Evolutionary conservation across 805 yeast species (phyloP).

Genomic region (Candida vaughaniae): DNA sequence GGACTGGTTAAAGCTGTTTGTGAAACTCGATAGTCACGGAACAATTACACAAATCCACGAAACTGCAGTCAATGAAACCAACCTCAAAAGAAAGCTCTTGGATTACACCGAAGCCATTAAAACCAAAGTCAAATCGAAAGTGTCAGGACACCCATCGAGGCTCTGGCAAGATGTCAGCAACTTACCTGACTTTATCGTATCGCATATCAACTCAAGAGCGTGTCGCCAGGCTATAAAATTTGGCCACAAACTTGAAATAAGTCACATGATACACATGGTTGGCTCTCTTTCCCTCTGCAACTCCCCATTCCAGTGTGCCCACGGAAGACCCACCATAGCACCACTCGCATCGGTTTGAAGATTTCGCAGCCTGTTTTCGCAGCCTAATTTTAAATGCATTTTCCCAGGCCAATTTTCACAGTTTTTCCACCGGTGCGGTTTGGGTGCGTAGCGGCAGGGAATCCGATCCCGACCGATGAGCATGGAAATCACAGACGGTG

Average conservation of each 20-base stretch:
- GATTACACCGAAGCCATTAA: too few species aligned
- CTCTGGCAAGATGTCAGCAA: conserved; percentile 14
- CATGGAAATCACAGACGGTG: too few species aligned
- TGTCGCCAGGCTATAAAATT: conserved; percentile 72
- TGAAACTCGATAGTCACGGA: too few species aligned
- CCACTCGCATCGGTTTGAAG: conserved; percentile 46
- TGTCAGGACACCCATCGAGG: too few species aligned
- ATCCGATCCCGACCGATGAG: too few species aligned
- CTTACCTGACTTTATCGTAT: conserved; percentile 52
- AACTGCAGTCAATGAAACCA: background rate
- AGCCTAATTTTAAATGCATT: too few species aligned
- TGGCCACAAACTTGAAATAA: conserved; percentile 50
- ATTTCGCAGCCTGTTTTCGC: too few species aligned
- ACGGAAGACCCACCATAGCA: conserved; percentile 74
- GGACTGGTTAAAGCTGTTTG: too few species aligned
- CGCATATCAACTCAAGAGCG: conserved; percentile 57
- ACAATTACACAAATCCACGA: background rate
- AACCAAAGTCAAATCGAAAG: too few species aligned
- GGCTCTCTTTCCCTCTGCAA: conserved; percentile 44
- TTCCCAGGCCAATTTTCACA: too few species aligned
- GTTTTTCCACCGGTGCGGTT: too few species aligned
- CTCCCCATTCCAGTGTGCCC: conserved; percentile 79
- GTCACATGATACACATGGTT: conserved; percentile 48
- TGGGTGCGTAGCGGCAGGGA: too few species aligned
- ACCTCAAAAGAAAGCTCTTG: conserved; percentile 1